These are phyloP conservation scores for Gillenia trifoliata DNA, from an alignment of 306 rosid species.

Conservation along the genomic window DNA sequence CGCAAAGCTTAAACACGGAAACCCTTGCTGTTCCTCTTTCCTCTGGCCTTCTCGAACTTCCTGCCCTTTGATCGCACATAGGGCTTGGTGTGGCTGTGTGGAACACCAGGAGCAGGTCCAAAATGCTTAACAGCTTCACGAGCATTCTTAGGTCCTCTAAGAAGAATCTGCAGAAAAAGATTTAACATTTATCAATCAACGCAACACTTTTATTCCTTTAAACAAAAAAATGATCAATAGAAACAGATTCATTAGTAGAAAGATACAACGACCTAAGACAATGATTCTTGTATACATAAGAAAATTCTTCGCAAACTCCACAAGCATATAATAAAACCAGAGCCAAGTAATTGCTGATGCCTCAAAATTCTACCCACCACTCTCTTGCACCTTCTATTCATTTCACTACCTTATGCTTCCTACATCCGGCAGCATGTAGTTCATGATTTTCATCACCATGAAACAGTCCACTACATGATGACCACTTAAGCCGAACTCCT, in stretches of 20 bases:
- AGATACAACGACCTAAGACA: neutral
- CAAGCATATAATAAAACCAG: neutral
- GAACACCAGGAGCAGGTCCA: conserved; percentile 69
- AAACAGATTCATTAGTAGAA: neutral
- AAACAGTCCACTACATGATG: neutral
- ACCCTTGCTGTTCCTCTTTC: conserved; percentile 57
- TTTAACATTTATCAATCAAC: neutral
- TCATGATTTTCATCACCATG: neutral
- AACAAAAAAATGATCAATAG: no score
- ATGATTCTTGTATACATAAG: neutral
- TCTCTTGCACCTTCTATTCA: neutral
- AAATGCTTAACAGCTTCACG: conserved; percentile 70
- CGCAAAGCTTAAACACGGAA: conserved; percentile 39
- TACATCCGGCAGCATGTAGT: neutral
- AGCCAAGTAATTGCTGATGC: neutral
- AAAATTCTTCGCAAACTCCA: neutral
- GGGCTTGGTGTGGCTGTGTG: conserved; percentile 64
- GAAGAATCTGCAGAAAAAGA: conserved; percentile 41
- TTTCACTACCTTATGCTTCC: neutral
- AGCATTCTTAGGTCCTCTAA: conserved; percentile 63
- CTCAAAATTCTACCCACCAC: neutral
- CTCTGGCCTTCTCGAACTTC: conserved; percentile 53
- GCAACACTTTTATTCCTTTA: neutral
- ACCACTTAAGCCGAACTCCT: neutral
- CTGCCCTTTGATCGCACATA: conserved; percentile 47